Evolutionary conservation across 225 moss, liverwort and hornwort species (phyloP).

Genomic region (Marchantia polymorpha): DNA sequence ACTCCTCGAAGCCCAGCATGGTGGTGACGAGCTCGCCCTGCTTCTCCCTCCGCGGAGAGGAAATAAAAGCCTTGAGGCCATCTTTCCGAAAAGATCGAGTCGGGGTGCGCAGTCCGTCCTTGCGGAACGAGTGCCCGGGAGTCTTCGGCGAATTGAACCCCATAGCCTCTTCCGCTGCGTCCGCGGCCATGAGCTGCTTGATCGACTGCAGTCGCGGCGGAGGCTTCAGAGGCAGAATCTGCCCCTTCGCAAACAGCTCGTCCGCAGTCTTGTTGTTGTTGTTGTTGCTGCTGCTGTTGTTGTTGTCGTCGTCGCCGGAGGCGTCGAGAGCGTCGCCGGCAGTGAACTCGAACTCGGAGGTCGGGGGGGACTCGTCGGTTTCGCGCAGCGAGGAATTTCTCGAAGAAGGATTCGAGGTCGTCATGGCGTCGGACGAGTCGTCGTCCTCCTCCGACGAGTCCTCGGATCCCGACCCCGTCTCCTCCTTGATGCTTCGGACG

Average conservation of each 20-base stretch:
- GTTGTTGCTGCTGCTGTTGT: neutral
- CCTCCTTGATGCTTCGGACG: neutral
- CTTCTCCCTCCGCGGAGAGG: slow-evolving; percentile 11
- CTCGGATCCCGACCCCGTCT: slow-evolving; percentile 15
- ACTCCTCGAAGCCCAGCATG: slow-evolving; percentile 20
- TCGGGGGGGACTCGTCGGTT: neutral
- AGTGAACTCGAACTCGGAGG: neutral
- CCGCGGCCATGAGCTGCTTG: slow-evolving; percentile 32
- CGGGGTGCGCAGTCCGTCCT: slow-evolving; percentile 9
- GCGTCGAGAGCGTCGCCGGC: neutral
- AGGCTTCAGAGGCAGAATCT: slow-evolving; percentile 34
- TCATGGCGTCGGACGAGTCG: neutral
- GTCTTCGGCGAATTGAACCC: slow-evolving; percentile 1
- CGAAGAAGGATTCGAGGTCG: slow-evolving; percentile 10
- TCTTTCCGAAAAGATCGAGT: slow-evolving; percentile 43
- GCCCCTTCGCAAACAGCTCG: slow-evolving; percentile 15
- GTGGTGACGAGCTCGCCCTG: slow-evolving; percentile 6
- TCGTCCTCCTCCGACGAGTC: neutral
- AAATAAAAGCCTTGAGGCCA: slow-evolving; percentile 39
- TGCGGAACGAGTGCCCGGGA: slow-evolving; percentile 12
- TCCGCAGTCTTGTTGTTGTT: neutral
- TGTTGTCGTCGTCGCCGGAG: neutral
- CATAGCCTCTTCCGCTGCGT: slow-evolving; percentile 18
- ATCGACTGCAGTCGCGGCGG: slow-evolving; percentile 42
- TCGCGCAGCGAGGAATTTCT: slow-evolving; percentile 7